Evolutionary conservation across 2,329 filamentous ascomycete species (phyloP).

Genomic region (Aspergillus flavus): DNA sequence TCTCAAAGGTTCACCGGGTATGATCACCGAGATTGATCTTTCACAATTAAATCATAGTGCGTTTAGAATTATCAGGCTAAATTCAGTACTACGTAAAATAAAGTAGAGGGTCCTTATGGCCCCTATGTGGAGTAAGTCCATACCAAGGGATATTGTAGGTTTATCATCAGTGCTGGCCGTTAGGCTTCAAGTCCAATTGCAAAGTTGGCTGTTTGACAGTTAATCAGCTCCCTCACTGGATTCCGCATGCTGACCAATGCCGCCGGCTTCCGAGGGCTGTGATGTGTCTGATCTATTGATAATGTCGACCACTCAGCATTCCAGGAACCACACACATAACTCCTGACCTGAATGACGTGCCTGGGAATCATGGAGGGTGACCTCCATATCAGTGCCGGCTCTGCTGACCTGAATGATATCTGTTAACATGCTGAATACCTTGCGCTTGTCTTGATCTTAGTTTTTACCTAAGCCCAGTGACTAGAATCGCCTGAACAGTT

Average conservation of each 20-base stretch:
- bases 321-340: slow-evolving; percentile 20
- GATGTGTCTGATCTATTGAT: neutral
- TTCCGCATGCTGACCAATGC: neutral
- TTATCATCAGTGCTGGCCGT: neutral
- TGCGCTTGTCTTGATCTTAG: neutral
- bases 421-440: neutral
- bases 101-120: neutral
- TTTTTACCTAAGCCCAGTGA: neutral
- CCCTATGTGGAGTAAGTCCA: neutral
- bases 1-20: neutral
- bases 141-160: neutral
- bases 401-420: neutral
- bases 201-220: too few relatives aligned
- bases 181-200: neutral
- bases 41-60: neutral
- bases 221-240: neutral
- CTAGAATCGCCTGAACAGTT: neutral
- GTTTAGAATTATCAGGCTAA: neutral
- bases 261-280: neutral
- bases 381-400: neutral
- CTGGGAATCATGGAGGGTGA: slow-evolving; percentile 3
- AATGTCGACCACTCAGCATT: neutral
- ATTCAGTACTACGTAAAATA: neutral
- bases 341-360: slow-evolving; percentile 33
- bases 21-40: neutral